Evolutionary conservation across 2,329 filamentous ascomycete species (phyloP), one percentile per base, ranked within the genome.

Genomic region (Fusarium lateritium): DNA sequence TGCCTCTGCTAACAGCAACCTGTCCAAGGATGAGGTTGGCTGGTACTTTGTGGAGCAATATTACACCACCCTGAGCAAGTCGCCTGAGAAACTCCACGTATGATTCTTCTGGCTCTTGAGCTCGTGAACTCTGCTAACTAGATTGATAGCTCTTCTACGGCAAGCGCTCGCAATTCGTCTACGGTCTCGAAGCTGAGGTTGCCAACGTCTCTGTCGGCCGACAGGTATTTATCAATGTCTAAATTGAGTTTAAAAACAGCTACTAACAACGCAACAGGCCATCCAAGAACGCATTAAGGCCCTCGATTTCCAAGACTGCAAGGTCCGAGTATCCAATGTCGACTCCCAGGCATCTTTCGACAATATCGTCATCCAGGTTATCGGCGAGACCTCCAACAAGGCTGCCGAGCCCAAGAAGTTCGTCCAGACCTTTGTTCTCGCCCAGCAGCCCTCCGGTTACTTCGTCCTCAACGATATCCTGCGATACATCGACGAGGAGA

Each of bases 21-120:
- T 89, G 40, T 85, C 86, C 75, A 98, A 97, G 85, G 94, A 97
- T 80, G 94, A 98, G 84, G 94, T 99, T 73, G 96, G 94, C 81
- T 99, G 96, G 96, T 98, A 95, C 84, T 99, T 99, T 75, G 96
- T 99, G 62, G 94, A 98, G 88, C 94, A 97, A 82, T 99, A 98
- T 86, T 99, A 99, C 84, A 98, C 93, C 74, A 99, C 94, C 67
- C 84, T 99, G 78, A 98, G 94, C 89, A 94, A 95, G 83, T 92
- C 86, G 72, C 94, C 96, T 22, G 94, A 97, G 79, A 97, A 96
- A 83, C 92, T 99, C 76, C 95, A 94, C 78, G 89, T 91, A 82
- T 76, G 88, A 82, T 40, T 22, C 10, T 46, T 39, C 6, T 9
- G 6, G 11, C 44, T 26, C 44, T 4, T 53, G 13, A 17, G 22